Conservation (phyloP, 345 rosid species). For the Gossypium anomalum region DNA sequence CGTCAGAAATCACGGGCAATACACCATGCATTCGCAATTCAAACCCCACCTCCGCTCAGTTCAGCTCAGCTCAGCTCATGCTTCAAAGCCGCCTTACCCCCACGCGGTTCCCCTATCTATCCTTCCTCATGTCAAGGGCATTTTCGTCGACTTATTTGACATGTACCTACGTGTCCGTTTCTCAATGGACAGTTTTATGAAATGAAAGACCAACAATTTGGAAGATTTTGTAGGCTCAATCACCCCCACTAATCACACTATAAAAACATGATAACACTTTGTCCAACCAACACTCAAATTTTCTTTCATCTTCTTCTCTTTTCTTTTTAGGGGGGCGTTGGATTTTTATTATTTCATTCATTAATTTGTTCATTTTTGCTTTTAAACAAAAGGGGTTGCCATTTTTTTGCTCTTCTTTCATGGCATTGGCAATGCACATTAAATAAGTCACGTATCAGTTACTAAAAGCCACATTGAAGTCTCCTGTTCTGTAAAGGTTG, state of each 20-base stretch:
- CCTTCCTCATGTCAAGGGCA: neutral
- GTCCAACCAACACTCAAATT: neutral
- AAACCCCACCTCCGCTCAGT: neutral
- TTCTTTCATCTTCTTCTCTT: neutral
- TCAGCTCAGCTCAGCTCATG: slow-evolving; percentile 12
- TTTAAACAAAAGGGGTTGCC: neutral
- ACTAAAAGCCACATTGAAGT: neutral
- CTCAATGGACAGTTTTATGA: neutral
- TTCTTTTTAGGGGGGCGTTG: neutral
- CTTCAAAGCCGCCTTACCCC: neutral
- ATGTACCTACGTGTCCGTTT: neutral
- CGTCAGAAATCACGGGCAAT: slow-evolving; percentile 44
- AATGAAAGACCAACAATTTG: neutral
- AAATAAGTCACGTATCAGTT: slow-evolving; percentile 20
- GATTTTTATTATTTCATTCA: neutral
- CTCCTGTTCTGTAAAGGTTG: slow-evolving; percentile 1
- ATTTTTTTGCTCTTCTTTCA: neutral
- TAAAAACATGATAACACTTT: neutral
- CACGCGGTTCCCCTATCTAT: slow-evolving; percentile 17
- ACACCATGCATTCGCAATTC: neutral
- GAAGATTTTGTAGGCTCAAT: neutral
- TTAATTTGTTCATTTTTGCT: neutral
- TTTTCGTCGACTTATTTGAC: too few species aligned
- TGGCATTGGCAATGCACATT: slow-evolving; percentile 4
- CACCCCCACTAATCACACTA: neutral